A percentile compares a stretch with the other conserved stretches of the same genome.
phyloP scores from a whole-genome alignment of 257 asterid species.

The Plantago ovata region DNA sequence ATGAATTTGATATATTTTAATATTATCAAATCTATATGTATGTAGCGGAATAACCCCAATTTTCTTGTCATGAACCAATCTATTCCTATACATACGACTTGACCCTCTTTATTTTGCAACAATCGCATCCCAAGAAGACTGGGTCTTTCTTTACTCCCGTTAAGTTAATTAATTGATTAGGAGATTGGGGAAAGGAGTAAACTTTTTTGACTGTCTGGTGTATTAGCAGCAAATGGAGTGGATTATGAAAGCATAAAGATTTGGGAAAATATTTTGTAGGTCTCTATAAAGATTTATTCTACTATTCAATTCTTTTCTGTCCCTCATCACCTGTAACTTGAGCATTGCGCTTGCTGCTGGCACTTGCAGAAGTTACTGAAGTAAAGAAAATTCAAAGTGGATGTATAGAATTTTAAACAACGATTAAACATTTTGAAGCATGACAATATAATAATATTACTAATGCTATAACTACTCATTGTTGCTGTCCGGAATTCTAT shows the following conservation, averaged over 20 bases:
- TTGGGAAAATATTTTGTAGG: constrained; percentile 33
- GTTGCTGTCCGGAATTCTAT: constrained; percentile 35
- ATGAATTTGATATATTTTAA: no score
- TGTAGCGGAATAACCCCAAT: no score
- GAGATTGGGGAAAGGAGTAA: background rate
- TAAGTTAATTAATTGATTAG: background rate
- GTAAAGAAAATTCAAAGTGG: constrained; percentile 14
- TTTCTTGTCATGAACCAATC: no score
- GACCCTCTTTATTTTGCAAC: no score
- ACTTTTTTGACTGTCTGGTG: constrained; percentile 16
- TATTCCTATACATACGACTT: no score
- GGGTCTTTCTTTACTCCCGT: no score
- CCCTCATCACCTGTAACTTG: constrained; percentile 30
- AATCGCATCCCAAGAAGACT: no score
- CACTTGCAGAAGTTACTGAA: constrained; percentile 11
- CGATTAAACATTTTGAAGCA: constrained; percentile 41
- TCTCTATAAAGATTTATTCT: constrained; percentile 51
- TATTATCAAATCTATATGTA: no score
- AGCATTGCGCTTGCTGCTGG: constrained; percentile 19
- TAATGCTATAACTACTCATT: background rate
- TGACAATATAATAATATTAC: constrained; percentile 16
- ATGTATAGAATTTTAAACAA: background rate
- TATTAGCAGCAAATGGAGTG: constrained; percentile 20
- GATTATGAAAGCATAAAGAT: constrained; percentile 14
- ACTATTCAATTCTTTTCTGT: constrained; percentile 15